Evolutionary conservation across 129 eudicot species (phyloP), one percentile per base, ranked within the genome.

Genomic region (Chrysanthemum makinoi): DNA sequence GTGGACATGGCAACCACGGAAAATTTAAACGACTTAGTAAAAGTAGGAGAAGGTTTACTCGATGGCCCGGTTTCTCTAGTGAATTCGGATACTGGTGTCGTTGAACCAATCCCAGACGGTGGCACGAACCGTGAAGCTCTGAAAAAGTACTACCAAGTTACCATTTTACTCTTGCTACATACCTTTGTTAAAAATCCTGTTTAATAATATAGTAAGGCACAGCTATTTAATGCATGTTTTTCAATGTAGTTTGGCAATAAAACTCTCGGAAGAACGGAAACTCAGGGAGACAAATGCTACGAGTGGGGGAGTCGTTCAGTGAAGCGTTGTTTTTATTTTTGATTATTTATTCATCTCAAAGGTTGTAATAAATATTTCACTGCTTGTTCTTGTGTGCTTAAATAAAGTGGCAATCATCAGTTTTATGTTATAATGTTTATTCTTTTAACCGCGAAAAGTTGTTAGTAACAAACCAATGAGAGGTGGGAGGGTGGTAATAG

Each of bases 91-190:
- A 81, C 77, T 5, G 93, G 93, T 15, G 24, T 3, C 0, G 69
- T 62, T 61, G 77, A 75, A 67, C 75, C 81, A 8, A n/a, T 78
- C 26, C 72, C 52, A 44, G 44, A 60, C 62, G 78, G 69, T 11
- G 88, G 86, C 61, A 81, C 84, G 16, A 80, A 86, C 65, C 70
- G 50, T 68, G 86, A 83, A 10, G 88, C 80, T 22, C 75, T 86
- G 16, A 75, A 63, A 64, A 77, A 71, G 91, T 83, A 58, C 16
- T 30, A 22, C 6, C 24, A 39, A 15, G 43, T 11, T 13, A 16
- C 33, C 22, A 13, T 15, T 5, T 5, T 14, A 8, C 22, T n/a
- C 24, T 46, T 6, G 10, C 56, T 22, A 24, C 2, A 3, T 24
- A 47, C 39, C 24, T 8, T 14, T 12, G 5, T 13, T n/a, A 18